Base-by-base conservation (phyloP, 495 filamentous ascomycete species). In the Neurospora tetraspora region DNA sequence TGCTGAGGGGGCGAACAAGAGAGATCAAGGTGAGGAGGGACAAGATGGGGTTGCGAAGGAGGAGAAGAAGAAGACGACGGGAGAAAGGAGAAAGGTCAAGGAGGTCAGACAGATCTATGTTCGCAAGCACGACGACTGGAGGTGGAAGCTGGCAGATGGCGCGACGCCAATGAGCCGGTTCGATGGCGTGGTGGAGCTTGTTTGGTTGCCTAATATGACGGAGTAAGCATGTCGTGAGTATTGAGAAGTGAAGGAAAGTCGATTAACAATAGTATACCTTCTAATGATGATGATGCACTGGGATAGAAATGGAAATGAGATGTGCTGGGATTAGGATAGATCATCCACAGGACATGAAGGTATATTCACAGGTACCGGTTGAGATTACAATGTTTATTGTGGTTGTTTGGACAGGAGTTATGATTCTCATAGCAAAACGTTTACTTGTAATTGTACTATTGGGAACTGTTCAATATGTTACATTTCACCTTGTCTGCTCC, bases 171-270 rank as follows among this genome's bases (percentile, higher is more conserved):
- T 87, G 83, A 82, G 79, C 39, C 76, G 80, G n/a, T 71, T 80
- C 9, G 85, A 87, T 73, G 85, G 85, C 5, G 73, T 87, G 38
- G 74, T 87, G n/a, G 85, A 87, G 76, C 76, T 87, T 73, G 82
- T 87, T 40, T 87, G 85, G 85, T 71, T 86, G 59, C 81, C 83
- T 3, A 74, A 76, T 20, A 39, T 9, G 37, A 69, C 4, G 14
- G 23, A 70, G 20, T 53, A 53, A 53, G 45, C 20, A 2, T 53
- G 45, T 27, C 45, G 20, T 14, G 11, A 53, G 45, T 14, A 3
- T 14, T 5, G 11, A 53, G 45, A 27, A 5, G 20, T 23, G 20
- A 6, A 14, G 20, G 45, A 5, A 47, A 23, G n/a, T 23, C 1
- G n/a, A 47, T 47, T 47, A 47, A 27, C 5, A 14, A 53, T 23